Conservation (phyloP, 352 stramenopile species). For the Phytophthora palmivora region DNA sequence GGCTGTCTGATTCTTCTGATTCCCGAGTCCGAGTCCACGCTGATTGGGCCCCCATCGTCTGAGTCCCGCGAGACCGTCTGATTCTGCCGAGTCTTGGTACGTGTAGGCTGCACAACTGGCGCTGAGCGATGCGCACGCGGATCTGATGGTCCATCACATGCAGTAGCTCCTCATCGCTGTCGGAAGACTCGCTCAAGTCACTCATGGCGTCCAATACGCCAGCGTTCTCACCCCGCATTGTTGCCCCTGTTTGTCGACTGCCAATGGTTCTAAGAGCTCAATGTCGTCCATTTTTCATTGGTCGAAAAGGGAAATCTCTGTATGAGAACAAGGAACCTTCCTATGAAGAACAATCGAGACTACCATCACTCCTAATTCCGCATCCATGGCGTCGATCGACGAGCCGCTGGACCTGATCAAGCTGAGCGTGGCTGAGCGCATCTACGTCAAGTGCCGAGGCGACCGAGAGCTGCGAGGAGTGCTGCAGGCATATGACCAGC, state of each 20-base stretch:
- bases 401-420: constrained; percentile 99
- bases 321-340: constrained; percentile 2
- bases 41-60: constrained; percentile 58
- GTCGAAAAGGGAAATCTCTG: constrained; percentile 9
- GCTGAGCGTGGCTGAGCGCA: constrained; percentile 98
- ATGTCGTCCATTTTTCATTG: constrained; percentile 9
- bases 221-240: constrained; percentile 49
- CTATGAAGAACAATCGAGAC: constrained; percentile 1
- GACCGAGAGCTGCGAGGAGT: constrained; percentile 97
- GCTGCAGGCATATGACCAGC: constrained; percentile 98
- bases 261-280: constrained; percentile 21
- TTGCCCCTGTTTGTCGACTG: constrained; percentile 11
- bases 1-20: constrained; percentile 21
- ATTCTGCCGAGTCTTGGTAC: constrained; percentile 21
- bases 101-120: constrained; percentile 43
- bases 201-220: constrained; percentile 44
- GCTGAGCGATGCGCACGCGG: constrained; percentile 62
- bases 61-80: constrained; percentile 65
- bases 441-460: constrained; percentile 99
- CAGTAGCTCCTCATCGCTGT: constrained; percentile 57
- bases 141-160: constrained; percentile 83
- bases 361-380: constrained; percentile 14
- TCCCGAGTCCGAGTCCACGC: constrained; percentile 24
- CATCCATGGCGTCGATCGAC: constrained; percentile 86
- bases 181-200: constrained; percentile 35